Evolutionary conservation across 345 rosid genomes (phyloP).

Genomic region (Rubroshorea leprosula): DNA sequence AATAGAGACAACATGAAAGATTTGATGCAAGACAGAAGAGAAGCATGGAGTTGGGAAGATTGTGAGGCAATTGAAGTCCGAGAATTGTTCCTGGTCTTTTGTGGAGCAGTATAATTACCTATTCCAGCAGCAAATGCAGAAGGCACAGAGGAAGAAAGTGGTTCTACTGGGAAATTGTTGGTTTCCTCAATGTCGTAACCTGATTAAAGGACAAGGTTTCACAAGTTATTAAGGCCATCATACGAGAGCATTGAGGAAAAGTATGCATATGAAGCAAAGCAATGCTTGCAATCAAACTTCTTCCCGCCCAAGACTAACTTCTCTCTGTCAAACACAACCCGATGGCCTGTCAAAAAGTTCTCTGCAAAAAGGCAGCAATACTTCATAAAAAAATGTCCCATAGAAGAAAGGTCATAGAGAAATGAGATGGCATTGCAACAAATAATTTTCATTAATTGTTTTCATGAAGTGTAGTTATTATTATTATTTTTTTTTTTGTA

Average conservation of each 20-base stretch:
- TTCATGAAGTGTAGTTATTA: too few relatives aligned
- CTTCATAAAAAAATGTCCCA: conserved; percentile 2
- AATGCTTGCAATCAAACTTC: conserved; percentile 61
- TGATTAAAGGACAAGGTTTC: conserved; percentile 16
- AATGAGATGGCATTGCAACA: not conserved
- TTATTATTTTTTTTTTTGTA: too few relatives aligned
- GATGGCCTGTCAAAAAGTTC: conserved; percentile 82
- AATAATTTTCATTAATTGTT: too few relatives aligned
- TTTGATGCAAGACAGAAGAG: conserved; percentile 9
- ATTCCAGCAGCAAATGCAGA: conserved; percentile 64
- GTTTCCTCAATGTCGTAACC: conserved; percentile 60
- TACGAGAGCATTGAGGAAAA: not conserved
- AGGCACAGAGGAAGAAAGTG: conserved; percentile 39
- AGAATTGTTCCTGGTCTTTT: conserved; percentile 25
- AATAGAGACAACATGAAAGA: conserved; percentile 13
- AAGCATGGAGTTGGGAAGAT: conserved; percentile 10
- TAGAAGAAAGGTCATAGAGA: not conserved
- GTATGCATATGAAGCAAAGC: not conserved
- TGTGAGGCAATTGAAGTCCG: conserved; percentile 28
- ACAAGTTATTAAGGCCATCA: not conserved
- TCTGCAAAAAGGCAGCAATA: conserved; percentile 35
- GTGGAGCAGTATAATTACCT: conserved; percentile 31
- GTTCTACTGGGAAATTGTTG: conserved; percentile 22
- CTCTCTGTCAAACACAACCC: conserved; percentile 73
- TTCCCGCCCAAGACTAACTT: conserved; percentile 70